Evolutionary conservation across 2,329 filamentous ascomycete genomes (phyloP), one percentile per base, ranked within the genome.

Genomic region (Pseudocercospora cruenta): DNA sequence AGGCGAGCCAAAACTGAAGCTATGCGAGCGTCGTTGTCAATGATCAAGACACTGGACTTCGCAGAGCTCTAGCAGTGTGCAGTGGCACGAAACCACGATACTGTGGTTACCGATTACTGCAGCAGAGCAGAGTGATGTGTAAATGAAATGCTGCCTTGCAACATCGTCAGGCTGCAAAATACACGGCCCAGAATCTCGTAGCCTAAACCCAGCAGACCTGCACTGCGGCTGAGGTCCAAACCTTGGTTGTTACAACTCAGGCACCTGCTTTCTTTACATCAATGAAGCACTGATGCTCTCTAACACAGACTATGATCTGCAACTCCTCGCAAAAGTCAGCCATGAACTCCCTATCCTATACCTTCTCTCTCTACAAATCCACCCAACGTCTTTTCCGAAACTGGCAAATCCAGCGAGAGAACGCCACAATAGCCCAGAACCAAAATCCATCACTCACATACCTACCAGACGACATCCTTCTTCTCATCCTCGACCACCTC

Each of bases 391-490:
- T 57, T 6, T 19, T 28, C 14, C 51, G 51, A 16, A 1, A 2
- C 8, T n/a, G 22, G 16, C 53, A 57, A 33, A 57, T 58, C n/a
- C 26, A 36, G 12, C 12, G 7, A 5, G 4, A 36, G 6, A 39
- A 58, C 26, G 54, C 54, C 31, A 33, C 31, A 33, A 33, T 33
- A 8, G 12, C 31, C 2, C 28, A 3, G 8, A 31, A 31, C 28
- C 28, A 31, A 31, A 31, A 31, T 22, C 28, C 54, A 4, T 59
- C 59, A n/a, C 58, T 66, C 10, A 24, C 45, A 19, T 33, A 33
- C 21, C 21, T 66, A 22, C 64, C 60, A 7, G 54, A 66, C 24
- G 64, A 66, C 45, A 28, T 66, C 28, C 45, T 66, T 5, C 55
- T 66, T 12, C 12, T 66, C 2, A 54, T 66, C 19, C 22, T 66